Base-by-base conservation (phyloP, 495 filamentous ascomycete species). In the Opeltia flavorubescens region DNA sequence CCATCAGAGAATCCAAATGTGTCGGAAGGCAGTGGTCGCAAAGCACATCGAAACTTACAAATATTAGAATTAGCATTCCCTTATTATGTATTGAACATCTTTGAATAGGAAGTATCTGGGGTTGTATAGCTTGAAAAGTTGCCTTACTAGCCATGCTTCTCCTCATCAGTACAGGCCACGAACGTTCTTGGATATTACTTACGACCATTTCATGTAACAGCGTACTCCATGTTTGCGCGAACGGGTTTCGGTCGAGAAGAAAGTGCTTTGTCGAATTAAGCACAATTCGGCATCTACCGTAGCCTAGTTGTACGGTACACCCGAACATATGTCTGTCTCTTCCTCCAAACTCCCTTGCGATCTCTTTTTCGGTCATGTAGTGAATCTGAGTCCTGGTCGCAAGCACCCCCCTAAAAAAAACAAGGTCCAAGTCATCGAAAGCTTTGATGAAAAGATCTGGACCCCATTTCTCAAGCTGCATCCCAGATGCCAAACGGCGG, bases 381-480 rank as follows among this genome's bases (percentile, higher is more conserved):
- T 41, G 18, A 6, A 25, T 23, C 9, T 41, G 38, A 9, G 18
- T 41, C 38, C 20, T 41, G 3, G 20, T 24, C 5, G 4, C 20
- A 8, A 41, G 21, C 6, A 25, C 38, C 5, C 49, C 49, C 8
- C n/a, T 15, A 23, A 51, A 47, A 21, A 51, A 47, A 7, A 39
- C 27, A 3, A 20, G n/a, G 29, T 51, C 49, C 35, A 51, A 35
- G 18, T 51, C 49, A 17, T 26, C 26, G 18, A 43, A 46, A 20
- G 44, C 27, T 36, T 51, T 47, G 34, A 51, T 42, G n/a, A 51
- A 23, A 15, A 47, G 23, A 42, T 51, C 44, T 12, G 49, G 49
- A 8, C 49, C 49, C 43, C 49, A 51, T 9, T 26, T 12, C 21
- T 24, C 6, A 12, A 46, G 33, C 7, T 30, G 33, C 43, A 17